Base-by-base conservation (phyloP, 2,329 filamentous ascomycete species). In the Graphilbum sp. region DNA sequence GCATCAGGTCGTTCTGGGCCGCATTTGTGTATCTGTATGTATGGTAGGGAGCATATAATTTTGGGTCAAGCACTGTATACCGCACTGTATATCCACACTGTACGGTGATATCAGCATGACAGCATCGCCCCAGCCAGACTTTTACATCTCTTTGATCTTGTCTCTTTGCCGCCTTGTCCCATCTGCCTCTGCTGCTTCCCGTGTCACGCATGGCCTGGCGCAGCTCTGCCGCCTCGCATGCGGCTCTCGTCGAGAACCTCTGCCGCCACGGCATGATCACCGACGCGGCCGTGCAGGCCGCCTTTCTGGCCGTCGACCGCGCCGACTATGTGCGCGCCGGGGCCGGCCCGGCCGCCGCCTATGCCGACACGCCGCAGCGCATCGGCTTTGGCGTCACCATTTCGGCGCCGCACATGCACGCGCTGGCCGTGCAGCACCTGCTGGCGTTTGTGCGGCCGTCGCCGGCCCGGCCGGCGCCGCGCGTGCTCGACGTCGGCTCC, bases 261-360 rank as follows among this genome's bases (percentile, higher is more conserved):
- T 76, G 64, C 54, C 65, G 60, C 31, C 73, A 81, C 49, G 69
- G 69, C 3, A 64, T 96, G 38, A 86, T 96, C 47, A 16, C 35
- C n/a, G 70, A 75, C 44, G 59, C 70, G 4, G 62, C 68, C 19
- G 82, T 93, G 25, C 81, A 78, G 50, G 65, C 72, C n/a, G 87
- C 88, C 39, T 93, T 96, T 66, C 60, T 81, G 10, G 46, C 86
- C 78, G 85, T 96, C 52, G 88, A 98, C 58, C 75, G 90, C 44
- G 86, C 72, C 0, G 72, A 96, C 58, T 96, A 88, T 59, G 72
- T 81, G 13, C 81, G 90, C 3, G 10, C 27, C 11, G 27, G 27
- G 4, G 27, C 13, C 27, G 11, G 6, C 8, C 5, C 27, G 4
- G 27, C 27, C 11, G 13, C 27, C 6, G 27, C 27, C 5, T 96